Percentiles rank a stretch among this genome's conserved stretches.
Evolutionary conservation across 352 stramenopile species (phyloP).

Genomic region (Globisporangium spinosum): DNA sequence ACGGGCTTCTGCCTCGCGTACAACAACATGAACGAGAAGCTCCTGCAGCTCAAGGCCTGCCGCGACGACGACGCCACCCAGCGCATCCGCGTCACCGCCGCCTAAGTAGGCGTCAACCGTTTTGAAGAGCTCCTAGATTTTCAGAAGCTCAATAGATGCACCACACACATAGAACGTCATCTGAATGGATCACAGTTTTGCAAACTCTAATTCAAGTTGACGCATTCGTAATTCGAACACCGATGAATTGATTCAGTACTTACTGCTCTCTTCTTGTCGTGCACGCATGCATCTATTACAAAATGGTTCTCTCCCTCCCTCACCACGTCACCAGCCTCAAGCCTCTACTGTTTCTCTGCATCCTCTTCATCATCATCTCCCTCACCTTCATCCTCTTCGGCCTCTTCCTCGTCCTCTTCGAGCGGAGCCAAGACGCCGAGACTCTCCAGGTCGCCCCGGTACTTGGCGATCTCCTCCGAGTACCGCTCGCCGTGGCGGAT

Average conservation of each 20-base stretch:
- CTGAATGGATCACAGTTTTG: background rate
- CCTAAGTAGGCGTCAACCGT: slow-evolving; percentile 12
- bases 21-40: slow-evolving; percentile 36
- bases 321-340: background rate
- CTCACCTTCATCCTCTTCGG: background rate
- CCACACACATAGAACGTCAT: background rate
- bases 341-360: background rate
- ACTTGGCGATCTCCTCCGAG: slow-evolving; percentile 54
- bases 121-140: background rate
- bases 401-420: background rate
- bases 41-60: slow-evolving; percentile 51
- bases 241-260: background rate
- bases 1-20: slow-evolving; percentile 48
- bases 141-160: background rate
- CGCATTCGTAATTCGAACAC: background rate
- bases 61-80: slow-evolving; percentile 37
- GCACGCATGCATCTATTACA: background rate
- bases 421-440: slow-evolving; percentile 14
- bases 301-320: background rate
- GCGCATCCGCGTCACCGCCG: slow-evolving; percentile 29
- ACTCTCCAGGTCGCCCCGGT: slow-evolving; percentile 34
- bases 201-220: background rate
- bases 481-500: slow-evolving; percentile 67
- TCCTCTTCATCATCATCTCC: background rate
- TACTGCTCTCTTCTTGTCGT: background rate